Base-by-base conservation (phyloP, 2,329 filamentous ascomycete species). In the Fusarium sp. region DNA sequence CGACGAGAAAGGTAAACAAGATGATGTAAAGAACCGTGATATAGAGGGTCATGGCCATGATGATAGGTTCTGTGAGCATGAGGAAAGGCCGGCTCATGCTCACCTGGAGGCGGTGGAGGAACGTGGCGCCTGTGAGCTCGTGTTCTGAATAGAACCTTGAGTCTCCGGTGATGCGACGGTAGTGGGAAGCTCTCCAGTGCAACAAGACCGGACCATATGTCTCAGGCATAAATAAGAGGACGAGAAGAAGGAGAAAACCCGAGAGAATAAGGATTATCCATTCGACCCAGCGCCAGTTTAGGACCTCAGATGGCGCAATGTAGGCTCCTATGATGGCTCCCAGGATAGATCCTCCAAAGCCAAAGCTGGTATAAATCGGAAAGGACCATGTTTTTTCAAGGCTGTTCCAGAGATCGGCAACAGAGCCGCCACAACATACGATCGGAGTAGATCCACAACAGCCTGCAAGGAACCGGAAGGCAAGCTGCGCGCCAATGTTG, bases 241-340 rank as follows among this genome's bases (percentile, higher is more conserved):
- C 87, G 43, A 87, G 71, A 30, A 82, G 76, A 23, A 91, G 83
- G 62, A 90, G 79, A 12, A 85, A 74, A 2, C 82, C 87, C 5
- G 89, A 85, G 85, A 89, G 89, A 44, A 92, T 91, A 44, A 91
- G 78, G 56, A 91, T 83, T 1, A 89, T 83, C 78, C 90, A 92
- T 75, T 91, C 90, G 0, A 84, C 83, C 88, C 88, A 91, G 34
- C 87, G 82, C 85, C 89, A 92, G 53, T 23, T 52, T 10, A 74
- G 71, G 1, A 44, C 23, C 7, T 83, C 84, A 64, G 85, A 87
- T 62, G 90, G 83, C 63, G 90, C 90, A 62, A 91, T 89, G 68
- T 90, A 91, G 5, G 88, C 89, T 15, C 89, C 89, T 51, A 86
- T 79, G 4, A 80, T 70, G 3, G 79, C 77, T 4, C 79, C 79